Conservation (phyloP, 331 rosid genomes). For the Arachis monticola region DNA sequence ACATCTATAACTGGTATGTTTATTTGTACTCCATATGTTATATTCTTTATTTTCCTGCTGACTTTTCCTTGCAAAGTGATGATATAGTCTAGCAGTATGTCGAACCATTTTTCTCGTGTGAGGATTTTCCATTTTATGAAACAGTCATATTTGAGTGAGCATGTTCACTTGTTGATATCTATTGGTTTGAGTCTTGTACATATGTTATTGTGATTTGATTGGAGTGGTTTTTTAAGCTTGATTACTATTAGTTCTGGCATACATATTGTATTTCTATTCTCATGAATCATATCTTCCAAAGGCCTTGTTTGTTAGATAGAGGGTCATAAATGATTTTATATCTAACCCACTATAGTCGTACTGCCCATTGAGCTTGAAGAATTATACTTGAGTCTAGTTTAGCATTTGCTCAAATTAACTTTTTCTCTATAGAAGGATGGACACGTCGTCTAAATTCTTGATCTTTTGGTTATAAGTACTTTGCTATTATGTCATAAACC, state of each 20-base stretch:
- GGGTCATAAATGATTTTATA: not conserved
- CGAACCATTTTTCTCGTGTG: not conserved
- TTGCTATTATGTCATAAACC: not conserved
- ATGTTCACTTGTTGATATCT: slow-evolving; percentile 16
- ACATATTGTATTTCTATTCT: slow-evolving; percentile 10
- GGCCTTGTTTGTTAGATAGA: not conserved
- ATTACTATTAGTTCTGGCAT: slow-evolving; percentile 41
- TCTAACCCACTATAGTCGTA: not conserved
- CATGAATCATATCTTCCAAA: not conserved
- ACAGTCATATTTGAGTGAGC: slow-evolving; percentile 15
- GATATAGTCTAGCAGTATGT: slow-evolving; percentile 15
- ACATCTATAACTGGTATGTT: slow-evolving; percentile 88
- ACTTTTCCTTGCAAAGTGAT: slow-evolving; percentile 28
- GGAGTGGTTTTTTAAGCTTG: slow-evolving; percentile 20
- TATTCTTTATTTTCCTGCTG: slow-evolving; percentile 12
- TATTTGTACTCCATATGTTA: slow-evolving; percentile 33
- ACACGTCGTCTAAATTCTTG: not conserved
- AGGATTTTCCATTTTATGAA: slow-evolving; percentile 11
- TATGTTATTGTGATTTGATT: not conserved
- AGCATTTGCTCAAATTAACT: not conserved
- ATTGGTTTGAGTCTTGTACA: slow-evolving; percentile 11
- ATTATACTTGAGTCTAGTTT: not conserved
- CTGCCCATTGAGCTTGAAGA: not conserved
- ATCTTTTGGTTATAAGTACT: not conserved
- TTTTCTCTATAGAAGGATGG: not conserved